Evolutionary conservation across 345 rosid species (phyloP).

Genomic region (Ailanthus altissimus): DNA sequence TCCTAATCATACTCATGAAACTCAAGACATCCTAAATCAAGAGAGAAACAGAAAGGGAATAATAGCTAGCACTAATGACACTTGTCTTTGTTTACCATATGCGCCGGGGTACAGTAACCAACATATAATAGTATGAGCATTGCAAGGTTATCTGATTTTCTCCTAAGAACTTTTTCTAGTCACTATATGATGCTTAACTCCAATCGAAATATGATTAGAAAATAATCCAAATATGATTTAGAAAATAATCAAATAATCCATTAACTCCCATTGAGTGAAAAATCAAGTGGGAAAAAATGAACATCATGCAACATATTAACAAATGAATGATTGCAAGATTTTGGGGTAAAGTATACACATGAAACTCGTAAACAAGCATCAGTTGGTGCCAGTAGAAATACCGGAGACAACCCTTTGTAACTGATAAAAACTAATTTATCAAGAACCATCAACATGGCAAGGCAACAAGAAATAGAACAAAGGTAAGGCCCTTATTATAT

Average conservation of each 20-base stretch:
- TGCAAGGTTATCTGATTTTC: not conserved
- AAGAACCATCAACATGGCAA: conserved; percentile 1
- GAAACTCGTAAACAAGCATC: not conserved
- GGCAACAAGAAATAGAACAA: not conserved
- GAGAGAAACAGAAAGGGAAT: not conserved
- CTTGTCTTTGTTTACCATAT: not conserved
- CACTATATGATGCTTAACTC: not conserved
- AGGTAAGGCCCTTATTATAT: not conserved
- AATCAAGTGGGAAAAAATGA: not conserved
- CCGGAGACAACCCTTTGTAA: not conserved
- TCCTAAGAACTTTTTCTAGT: not conserved
- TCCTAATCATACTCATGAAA: not conserved
- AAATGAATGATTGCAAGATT: no score
- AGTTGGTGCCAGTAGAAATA: not conserved
- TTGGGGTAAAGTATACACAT: no score
- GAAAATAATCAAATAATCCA: not conserved
- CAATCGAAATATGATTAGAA: not conserved
- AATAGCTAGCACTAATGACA: not conserved
- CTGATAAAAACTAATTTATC: not conserved
- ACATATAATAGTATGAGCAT: not conserved
- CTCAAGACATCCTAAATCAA: not conserved
- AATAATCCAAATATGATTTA: not conserved
- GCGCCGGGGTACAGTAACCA: not conserved
- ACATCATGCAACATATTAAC: no score
- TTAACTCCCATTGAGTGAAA: not conserved